Conservation (phyloP, 805 yeast species). For the Nakazawaea molendinolei region DNA sequence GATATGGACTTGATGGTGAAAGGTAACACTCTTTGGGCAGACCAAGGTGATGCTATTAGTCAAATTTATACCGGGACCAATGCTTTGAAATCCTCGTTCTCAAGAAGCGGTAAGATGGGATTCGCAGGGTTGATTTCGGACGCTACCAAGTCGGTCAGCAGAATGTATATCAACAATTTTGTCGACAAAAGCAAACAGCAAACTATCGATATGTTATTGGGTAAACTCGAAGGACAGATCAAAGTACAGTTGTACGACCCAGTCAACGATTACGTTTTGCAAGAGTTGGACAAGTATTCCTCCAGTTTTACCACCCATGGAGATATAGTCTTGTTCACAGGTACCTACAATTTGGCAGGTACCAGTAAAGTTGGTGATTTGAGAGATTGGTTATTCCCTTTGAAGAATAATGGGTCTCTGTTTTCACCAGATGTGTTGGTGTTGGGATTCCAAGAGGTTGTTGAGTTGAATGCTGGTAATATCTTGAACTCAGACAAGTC, state of each 20-base stretch:
- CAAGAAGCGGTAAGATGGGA: constrained; percentile 94
- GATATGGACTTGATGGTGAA: constrained; percentile 56
- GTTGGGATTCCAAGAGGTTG: constrained; percentile 91
- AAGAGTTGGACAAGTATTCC: constrained; percentile 44
- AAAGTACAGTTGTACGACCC: constrained; percentile 84
- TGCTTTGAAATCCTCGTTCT: constrained; percentile 89
- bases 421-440: constrained; percentile 71
- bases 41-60: constrained; percentile 94
- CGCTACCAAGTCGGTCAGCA: constrained; percentile 89
- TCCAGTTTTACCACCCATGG: constrained; percentile 54
- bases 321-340: constrained; percentile 62
- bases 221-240: constrained; percentile 65
- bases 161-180: constrained; percentile 94
- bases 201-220: constrained; percentile 82
- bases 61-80: constrained; percentile 97
- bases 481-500: constrained; percentile 81
- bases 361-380: constrained; percentile 51
- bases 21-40: constrained; percentile 93
- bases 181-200: constrained; percentile 87
- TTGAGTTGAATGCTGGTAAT: constrained; percentile 88
- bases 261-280: constrained; percentile 73
- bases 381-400: constrained; percentile 77
- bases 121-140: constrained; percentile 96
- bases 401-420: constrained; percentile 39
- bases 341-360: constrained; percentile 88